A percentile compares a stretch with the other conserved stretches of the same genome.
Evolutionary conservation across 352 stramenopile genomes (phyloP).

Genomic region (Elongisporangium prolatum): DNA sequence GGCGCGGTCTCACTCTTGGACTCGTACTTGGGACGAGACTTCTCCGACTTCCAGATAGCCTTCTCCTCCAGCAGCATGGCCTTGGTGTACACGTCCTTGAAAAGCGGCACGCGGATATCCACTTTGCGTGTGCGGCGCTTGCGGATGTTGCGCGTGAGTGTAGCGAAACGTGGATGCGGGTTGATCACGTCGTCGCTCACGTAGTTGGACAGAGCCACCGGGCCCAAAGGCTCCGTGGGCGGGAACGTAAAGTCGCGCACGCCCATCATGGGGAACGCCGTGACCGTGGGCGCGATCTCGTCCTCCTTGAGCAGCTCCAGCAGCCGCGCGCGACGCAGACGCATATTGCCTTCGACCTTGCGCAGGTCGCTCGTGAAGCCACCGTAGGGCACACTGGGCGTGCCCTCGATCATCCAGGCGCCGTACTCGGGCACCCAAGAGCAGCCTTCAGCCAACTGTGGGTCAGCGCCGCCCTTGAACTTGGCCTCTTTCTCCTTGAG

Average conservation of each 20-base stretch:
- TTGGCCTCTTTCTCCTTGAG: slow-evolving; percentile 88
- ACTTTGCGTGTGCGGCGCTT: slow-evolving; percentile 86
- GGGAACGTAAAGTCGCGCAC: slow-evolving; percentile 91
- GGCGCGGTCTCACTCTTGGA: slow-evolving; percentile 35
- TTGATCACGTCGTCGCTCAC: slow-evolving; percentile 98
- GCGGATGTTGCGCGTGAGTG: slow-evolving; percentile 98
- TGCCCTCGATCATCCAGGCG: slow-evolving; percentile 99
- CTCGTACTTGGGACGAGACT: slow-evolving; percentile 72
- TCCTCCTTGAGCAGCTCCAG: slow-evolving; percentile 90
- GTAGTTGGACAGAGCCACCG: slow-evolving; percentile 93
- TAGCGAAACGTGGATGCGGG: slow-evolving; percentile 97
- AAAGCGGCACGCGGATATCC: slow-evolving; percentile 85
- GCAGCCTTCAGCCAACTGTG: slow-evolving; percentile 84
- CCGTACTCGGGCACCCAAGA: slow-evolving; percentile 99
- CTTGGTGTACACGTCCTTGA: slow-evolving; percentile 80
- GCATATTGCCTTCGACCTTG: slow-evolving; percentile 98
- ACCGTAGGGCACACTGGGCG: slow-evolving; percentile 91
- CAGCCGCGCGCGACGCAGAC: slow-evolving; percentile 92
- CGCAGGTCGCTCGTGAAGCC: slow-evolving; percentile 94
- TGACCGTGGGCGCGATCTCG: slow-evolving; percentile 97
- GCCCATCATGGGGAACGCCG: slow-evolving; percentile 96
- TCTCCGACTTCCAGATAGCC: slow-evolving; percentile 71
- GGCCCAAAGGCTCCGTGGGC: slow-evolving; percentile 43
- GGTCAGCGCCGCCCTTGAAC: slow-evolving; percentile 18
- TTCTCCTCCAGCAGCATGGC: slow-evolving; percentile 69